A percentile compares a stretch with the other conserved stretches of the same genome.
Conservation (phyloP, 2,329 filamentous ascomycete genomes). For the Didymella glomerata region DNA sequence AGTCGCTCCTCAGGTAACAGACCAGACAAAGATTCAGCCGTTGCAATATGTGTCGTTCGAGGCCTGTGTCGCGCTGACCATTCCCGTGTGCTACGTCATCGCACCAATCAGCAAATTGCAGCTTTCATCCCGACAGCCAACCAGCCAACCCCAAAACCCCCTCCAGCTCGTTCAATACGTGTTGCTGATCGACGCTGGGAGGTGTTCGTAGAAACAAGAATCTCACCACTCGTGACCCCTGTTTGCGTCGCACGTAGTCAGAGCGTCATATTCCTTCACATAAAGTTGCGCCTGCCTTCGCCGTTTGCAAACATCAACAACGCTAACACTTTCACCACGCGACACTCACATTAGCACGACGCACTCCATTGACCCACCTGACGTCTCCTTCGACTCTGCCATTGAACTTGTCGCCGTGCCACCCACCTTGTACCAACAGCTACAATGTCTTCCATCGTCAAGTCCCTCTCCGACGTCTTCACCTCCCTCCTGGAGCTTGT, state of each 20-base stretch:
- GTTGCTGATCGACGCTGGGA: slow-evolving; percentile 9
- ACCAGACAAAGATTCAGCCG: neutral
- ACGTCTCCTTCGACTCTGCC: neutral
- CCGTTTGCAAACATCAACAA: slow-evolving; percentile 14
- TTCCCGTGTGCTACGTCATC: slow-evolving; percentile 33
- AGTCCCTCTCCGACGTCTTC: slow-evolving; percentile 44
- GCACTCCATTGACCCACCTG: neutral
- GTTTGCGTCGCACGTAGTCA: slow-evolving; percentile 29
- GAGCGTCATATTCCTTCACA: slow-evolving; percentile 30
- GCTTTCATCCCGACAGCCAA: slow-evolving; percentile 29
- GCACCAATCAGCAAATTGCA: slow-evolving; percentile 18
- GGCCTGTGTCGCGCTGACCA: neutral
- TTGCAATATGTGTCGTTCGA: neutral
- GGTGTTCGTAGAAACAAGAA: slow-evolving; percentile 21
- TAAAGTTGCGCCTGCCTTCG: slow-evolving; percentile 22
- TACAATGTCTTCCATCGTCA: slow-evolving; percentile 47
- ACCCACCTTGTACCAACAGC: neutral
- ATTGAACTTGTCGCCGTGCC: too few species aligned
- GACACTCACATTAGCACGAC: slow-evolving; percentile 1
- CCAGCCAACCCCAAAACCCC: slow-evolving; percentile 25
- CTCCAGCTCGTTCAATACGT: slow-evolving; percentile 16
- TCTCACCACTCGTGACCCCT: slow-evolving; percentile 1
- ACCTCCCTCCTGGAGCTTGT: slow-evolving; percentile 46
- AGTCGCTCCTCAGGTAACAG: too few species aligned
- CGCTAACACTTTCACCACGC: slow-evolving; percentile 12